A percentile compares a stretch with the other conserved stretches of the same genome.
Evolutionary conservation across 2,329 filamentous ascomycete genomes (phyloP).

Genomic region (Helminthosporium solani): DNA sequence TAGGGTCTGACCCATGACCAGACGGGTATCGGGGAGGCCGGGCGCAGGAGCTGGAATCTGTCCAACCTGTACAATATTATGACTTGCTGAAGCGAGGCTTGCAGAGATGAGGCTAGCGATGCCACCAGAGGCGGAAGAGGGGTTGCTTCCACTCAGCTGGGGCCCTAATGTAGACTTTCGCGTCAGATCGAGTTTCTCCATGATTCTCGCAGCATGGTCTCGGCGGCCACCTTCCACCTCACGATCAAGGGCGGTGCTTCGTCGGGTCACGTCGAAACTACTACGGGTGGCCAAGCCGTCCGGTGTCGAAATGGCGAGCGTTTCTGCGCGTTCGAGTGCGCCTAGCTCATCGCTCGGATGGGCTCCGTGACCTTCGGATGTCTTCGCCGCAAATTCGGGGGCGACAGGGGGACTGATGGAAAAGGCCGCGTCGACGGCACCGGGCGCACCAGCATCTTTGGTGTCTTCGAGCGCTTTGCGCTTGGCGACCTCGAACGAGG

Average conservation of each 20-base stretch:
- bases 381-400: constrained; percentile 85
- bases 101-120: constrained; percentile 85
- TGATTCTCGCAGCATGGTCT: constrained; percentile 84
- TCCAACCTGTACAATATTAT: constrained; percentile 71
- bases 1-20: constrained; percentile 47
- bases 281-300: constrained; percentile 56
- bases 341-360: constrained; percentile 56
- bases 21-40: constrained; percentile 38
- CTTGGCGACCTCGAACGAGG: constrained; percentile 91
- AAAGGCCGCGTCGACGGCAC: constrained; percentile 71
- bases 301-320: constrained; percentile 64
- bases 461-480: constrained; percentile 81
- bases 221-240: constrained; percentile 73
- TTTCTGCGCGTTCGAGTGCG: constrained; percentile 61
- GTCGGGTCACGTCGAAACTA: constrained; percentile 69
- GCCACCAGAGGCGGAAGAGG: constrained; percentile 58
- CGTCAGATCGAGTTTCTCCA: constrained; percentile 88
- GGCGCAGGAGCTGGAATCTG: constrained; percentile 43
- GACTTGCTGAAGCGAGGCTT: constrained; percentile 70
- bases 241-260: constrained; percentile 53
- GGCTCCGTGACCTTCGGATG: constrained; percentile 64
- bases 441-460: constrained; percentile 50
- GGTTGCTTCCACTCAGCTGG: constrained; percentile 43
- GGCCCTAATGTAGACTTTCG: constrained; percentile 68
- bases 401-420: constrained; percentile 85